Base-by-base conservation (phyloP, 2,329 filamentous ascomycete genomes). In the Ophiostoma pallidulum region DNA sequence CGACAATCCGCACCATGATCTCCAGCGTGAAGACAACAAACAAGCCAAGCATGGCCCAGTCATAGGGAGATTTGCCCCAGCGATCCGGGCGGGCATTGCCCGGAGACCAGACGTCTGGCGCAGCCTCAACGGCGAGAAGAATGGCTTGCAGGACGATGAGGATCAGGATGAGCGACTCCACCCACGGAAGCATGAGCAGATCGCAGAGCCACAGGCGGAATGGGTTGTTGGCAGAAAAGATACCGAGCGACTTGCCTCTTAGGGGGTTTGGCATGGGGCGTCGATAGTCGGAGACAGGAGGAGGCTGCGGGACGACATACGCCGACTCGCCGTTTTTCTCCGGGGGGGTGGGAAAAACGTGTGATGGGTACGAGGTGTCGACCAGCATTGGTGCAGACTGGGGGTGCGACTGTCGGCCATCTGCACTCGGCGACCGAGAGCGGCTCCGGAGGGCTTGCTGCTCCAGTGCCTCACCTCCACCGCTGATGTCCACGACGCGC, bases 401-500 rank as follows among this genome's bases (percentile, higher is more conserved):
- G 50, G 74, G 71, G 50, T 63, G 61, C 2, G 75, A 72, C 41
- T 65, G 72, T 47, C 78, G 63, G 60, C 61, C 76, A 59, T 67
- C 75, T 59, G 53, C 70, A 60, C 64, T 75, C 56, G 67, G 72
- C 57, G 68, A 81, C 56, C 62, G 77, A 63, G 67, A 83, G 62
- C 69, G 82, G 70, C 70, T 68, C 41, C 78, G 73, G 36, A 78
- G 74, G 20, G 81, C 73, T 44, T 78, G 80, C 53, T 84, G 80
- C 62, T 95, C 88, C 14, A 90, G 73, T 18, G 86, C 69, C 57
- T 96, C 87, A 4, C 83, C 84, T 59, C 97, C 92, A 61, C 94
- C 94, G 66, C 89, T 95, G 58, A 98, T 78, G 60, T 97, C 97
- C 60, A 98, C 92, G 48, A 98, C 90, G 70, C 92, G 87, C 68